Evolutionary conservation across 805 yeast species (phyloP), one percentile per base, ranked within the genome.

Genomic region (Candida incommunis): DNA sequence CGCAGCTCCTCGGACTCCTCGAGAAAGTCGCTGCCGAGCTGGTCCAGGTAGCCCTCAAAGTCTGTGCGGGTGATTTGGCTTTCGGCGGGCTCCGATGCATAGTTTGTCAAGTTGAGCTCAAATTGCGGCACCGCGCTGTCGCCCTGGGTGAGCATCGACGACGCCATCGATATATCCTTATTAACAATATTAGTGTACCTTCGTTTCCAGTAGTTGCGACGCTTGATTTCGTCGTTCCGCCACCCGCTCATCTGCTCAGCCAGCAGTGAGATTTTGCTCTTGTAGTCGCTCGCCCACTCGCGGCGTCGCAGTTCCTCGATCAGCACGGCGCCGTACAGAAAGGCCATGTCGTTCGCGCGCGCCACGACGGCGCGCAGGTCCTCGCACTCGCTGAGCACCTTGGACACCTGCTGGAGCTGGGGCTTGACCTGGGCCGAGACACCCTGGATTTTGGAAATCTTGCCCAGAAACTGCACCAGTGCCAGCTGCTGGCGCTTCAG

Each of bases 171-270:
- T 31, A 31, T 31, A 9, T 31, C 37, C 18, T 31, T 31, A 13
- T 25, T 13, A 16, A 31, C 51, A 16, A 46, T 27, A 18, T 48
- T 23, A 43, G 44, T 22, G 45, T 82, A 82, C 45, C 76, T 79
- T 44, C 69, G 66, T 3, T 70, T 49, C 95, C 95, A 86, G 29
- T 70, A 68, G 5, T 66, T 63, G 52, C 87, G 70, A 45, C 68
- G 68, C 45, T 63, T 62, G 43, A 62, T 61, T 59, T 82, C 95
- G 49, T 70, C 74, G 41, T 72, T 78, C 22, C 72, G 71, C 43
- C 78, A 58, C 45, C 69, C 59, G 22, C 80, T 76, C 47, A 80
- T 64, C 44, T 73, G 77, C 51, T 79, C 87, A 23, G 76, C 61
- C 22, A 55, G 49, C 5, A 46, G 52, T 25, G 55, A 49, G 2